Evolutionary conservation across 805 yeast genomes (phyloP).

Genomic region (Starmerella bombicola): DNA sequence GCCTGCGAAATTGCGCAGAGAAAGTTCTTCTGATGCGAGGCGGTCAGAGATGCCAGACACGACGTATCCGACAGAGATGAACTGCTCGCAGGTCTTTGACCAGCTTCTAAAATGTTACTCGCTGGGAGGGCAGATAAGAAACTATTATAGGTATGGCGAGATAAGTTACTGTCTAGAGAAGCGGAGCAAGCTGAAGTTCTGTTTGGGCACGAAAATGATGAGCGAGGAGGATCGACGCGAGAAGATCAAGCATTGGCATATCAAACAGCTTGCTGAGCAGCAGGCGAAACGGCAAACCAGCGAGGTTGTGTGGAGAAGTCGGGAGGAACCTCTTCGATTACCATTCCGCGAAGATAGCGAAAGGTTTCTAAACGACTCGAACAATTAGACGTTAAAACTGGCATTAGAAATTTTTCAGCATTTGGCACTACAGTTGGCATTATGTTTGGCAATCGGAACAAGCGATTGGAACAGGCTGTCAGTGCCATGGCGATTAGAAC

Average conservation of each 20-base stretch:
- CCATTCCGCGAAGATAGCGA: constrained; percentile 31
- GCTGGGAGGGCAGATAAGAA: constrained; percentile 75
- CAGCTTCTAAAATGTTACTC: constrained; percentile 79
- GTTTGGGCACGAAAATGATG: constrained; percentile 48
- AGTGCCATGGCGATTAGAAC: too few relatives aligned
- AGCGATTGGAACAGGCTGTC: too few relatives aligned
- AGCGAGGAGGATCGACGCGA: constrained; percentile 40
- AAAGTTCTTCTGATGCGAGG: background rate
- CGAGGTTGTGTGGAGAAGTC: constrained; percentile 70
- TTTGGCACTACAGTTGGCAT: too few relatives aligned
- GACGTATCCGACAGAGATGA: constrained; percentile 39
- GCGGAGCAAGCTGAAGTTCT: constrained; percentile 67
- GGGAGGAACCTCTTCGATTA: constrained; percentile 29
- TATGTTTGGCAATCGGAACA: too few relatives aligned
- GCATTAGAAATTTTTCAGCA: too few relatives aligned
- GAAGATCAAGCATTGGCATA: constrained; percentile 58
- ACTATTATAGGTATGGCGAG: constrained; percentile 74
- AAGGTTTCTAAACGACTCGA: constrained; percentile 2
- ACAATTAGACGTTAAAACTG: too few relatives aligned
- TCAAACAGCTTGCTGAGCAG: constrained; percentile 46
- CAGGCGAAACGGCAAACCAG: constrained; percentile 52
- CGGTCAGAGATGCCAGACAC: constrained; percentile 5
- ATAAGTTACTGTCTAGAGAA: constrained; percentile 59
- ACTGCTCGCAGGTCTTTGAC: constrained; percentile 73
- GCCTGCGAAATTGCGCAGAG: background rate